Base-by-base conservation (phyloP, 1,284 basidiomycete genomes). In the Cutaneotrichosporon cavernicola region DNA sequence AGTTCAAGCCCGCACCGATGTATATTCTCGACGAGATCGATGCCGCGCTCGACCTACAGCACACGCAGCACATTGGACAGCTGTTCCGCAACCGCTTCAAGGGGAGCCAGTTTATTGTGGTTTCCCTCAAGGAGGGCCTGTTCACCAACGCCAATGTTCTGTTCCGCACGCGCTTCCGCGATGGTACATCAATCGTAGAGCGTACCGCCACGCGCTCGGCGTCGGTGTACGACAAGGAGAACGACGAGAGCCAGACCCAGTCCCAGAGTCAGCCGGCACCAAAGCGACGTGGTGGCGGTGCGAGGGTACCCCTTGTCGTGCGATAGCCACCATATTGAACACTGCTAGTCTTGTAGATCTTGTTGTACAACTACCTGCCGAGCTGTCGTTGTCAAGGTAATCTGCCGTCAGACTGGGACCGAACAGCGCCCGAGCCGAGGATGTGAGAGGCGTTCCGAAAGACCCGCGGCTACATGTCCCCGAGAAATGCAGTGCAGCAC, bases 1-100 rank as follows among this genome's bases (percentile, higher is more conserved):
- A 98, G 80, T 98, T 98, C 86, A 97, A 98, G 78, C 94, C 96
- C 2, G 95, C 96, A n/a, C 97, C 94, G 0, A 96, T 99, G 92
- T 98, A 99, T 80, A 98, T 99, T 75, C 86, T 99, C 26, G 97
- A 99, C 82, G 97, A 99, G 82, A 97, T 99, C 72, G 94, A 98
- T 80, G 93, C 95, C 0, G 95, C 95, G 6, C 86, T 97, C 52
- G 96, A 99, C 82, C 83, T 98, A 26, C 94, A 92, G 56, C 95
- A 98, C 75, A 98, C 96, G 9, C 90, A 97, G 75, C 92, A 98
- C 80, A 97, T 99, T 67, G 96, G 96, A 30, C 92, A 95, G 72
- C 86, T 98, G 18, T 97, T 98, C 86, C 86, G 90, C 56, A 96
- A 89, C 55, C 88, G 97, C n/a, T 99, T 99, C 86, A 92, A 92